Evolutionary conservation across 371 early-diverging fungal species (phyloP).

Genomic region (Mucor lusitanicus): DNA sequence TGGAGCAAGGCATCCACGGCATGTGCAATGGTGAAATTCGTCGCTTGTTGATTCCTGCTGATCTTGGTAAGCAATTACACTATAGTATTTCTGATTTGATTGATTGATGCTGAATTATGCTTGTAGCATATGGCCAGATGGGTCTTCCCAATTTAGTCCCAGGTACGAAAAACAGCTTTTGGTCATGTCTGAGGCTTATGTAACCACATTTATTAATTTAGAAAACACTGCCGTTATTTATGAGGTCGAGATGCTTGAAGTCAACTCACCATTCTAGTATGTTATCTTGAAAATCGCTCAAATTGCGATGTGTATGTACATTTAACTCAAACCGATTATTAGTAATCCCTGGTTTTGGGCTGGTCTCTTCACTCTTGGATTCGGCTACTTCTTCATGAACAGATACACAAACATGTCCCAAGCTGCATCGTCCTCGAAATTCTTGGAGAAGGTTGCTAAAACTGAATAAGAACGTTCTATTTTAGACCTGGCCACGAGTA

Average conservation of each 20-base stretch:
- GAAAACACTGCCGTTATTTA: constrained; percentile 39
- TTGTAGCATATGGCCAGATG: constrained; percentile 31
- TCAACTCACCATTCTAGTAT: constrained; percentile 37
- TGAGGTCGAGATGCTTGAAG: constrained; percentile 38
- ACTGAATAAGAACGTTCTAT: not conserved
- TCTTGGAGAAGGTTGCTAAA: constrained; percentile 18
- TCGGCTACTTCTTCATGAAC: not conserved
- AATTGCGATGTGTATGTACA: not conserved
- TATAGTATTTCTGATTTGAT: not conserved
- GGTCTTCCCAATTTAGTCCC: constrained; percentile 40
- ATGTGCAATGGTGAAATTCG: constrained; percentile 75
- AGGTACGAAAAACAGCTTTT: constrained; percentile 18
- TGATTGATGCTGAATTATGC: not conserved
- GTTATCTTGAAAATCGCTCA: not conserved
- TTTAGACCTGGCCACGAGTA: not conserved
- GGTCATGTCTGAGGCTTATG: not conserved
- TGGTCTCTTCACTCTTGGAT: constrained; percentile 11
- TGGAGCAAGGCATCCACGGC: constrained; percentile 70
- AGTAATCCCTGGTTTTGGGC: constrained; percentile 47
- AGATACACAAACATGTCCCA: not conserved
- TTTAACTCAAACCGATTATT: not conserved
- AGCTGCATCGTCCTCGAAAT: constrained; percentile 1
- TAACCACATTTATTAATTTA: not conserved
- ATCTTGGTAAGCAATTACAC: constrained; percentile 30
- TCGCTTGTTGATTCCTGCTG: constrained; percentile 62